A percentile compares a stretch with the other conserved stretches of the same genome.
Conservation (phyloP, 495 filamentous ascomycete species). For the Mycothermus thermophilus region DNA sequence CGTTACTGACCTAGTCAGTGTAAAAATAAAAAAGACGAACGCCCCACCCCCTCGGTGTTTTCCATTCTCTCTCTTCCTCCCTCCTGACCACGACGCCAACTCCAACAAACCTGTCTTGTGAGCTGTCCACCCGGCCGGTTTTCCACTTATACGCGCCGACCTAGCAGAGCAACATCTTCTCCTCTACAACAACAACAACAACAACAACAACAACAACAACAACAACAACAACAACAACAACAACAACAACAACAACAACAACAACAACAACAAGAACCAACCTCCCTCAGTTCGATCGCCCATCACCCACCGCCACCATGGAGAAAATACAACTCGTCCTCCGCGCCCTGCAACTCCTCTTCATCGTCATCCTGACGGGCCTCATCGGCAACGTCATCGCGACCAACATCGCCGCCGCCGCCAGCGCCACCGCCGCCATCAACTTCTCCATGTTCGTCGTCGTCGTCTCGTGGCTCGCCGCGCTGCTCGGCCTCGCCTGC, state of each 20-base stretch:
- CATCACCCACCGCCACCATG: constrained; percentile 15
- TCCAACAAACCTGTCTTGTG: background rate
- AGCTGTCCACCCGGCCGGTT: background rate
- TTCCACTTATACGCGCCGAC: background rate
- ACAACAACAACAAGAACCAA: background rate
- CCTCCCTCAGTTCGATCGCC: too few relatives aligned
- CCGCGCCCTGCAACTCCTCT: constrained; percentile 29
- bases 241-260: background rate
- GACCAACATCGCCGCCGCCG: constrained; percentile 24
- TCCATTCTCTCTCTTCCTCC: background rate
- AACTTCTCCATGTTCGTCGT: constrained; percentile 39
- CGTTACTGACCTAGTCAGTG: background rate
- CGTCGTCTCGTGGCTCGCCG: constrained; percentile 29
- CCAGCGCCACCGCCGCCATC: constrained; percentile 25
- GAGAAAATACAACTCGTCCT: constrained; percentile 24
- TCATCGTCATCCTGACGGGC: constrained; percentile 30
- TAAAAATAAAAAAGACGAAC: background rate
- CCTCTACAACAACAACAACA: background rate
- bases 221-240: background rate
- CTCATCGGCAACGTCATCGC: constrained; percentile 39
- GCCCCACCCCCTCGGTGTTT: background rate
- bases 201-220: background rate
- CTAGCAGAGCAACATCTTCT: background rate
- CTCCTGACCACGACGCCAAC: background rate
- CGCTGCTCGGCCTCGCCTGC: constrained; percentile 24